Percentiles rank a stretch among this genome's conserved stretches.
Evolutionary conservation across 208 protist species (phyloP).

Genomic region (Acanthamoeba sp.): DNA sequence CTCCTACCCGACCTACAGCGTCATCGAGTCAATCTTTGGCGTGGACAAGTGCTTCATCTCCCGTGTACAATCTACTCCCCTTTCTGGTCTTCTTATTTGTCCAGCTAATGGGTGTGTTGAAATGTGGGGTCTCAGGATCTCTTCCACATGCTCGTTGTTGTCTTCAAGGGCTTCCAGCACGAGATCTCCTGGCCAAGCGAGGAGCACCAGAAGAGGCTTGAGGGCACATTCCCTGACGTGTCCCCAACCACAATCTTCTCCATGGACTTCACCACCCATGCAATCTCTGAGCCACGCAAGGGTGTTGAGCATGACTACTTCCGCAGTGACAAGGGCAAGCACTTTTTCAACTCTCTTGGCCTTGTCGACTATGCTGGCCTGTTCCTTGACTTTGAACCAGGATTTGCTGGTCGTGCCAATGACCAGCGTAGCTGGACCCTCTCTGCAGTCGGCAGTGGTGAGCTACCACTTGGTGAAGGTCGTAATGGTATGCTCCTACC

Average conservation of each 20-base stretch:
- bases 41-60: not conserved
- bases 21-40: not conserved
- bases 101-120: too few relatives aligned
- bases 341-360: slow-evolving; percentile 1
- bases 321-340: not conserved
- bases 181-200: not conserved
- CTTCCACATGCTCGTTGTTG: not conserved
- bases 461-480: not conserved
- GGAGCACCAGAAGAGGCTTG: not conserved
- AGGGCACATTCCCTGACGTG: not conserved
- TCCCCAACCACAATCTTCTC: not conserved
- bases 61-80: not conserved
- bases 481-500: not conserved
- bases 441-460: not conserved
- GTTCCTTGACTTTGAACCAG: slow-evolving; percentile 9
- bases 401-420: not conserved
- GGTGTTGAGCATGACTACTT: not conserved
- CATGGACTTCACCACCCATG: not conserved
- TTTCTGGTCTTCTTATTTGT: too few relatives aligned
- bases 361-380: not conserved
- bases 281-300: not conserved
- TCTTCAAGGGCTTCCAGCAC: not conserved
- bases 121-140: not conserved
- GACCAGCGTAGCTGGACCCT: not conserved
- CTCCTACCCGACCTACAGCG: not conserved